Evolutionary conservation across 139 green algal genomes (phyloP), one percentile per base, ranked within the genome.

Genomic region (Astrephomene gubernaculifera): DNA sequence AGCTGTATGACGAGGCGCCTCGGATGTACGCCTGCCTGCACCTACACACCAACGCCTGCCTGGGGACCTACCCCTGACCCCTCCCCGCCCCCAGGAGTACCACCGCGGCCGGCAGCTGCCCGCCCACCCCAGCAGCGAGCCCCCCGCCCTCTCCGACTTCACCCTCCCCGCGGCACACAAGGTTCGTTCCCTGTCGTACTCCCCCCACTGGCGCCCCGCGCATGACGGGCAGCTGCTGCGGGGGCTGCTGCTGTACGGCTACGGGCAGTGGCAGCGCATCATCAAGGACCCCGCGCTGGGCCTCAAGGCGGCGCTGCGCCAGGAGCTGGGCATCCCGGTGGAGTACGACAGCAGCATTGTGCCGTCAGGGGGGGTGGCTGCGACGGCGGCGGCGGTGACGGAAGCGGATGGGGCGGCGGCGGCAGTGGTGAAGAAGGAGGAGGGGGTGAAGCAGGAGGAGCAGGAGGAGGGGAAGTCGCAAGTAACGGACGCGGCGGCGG

Each of bases 241-340:
- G 31, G 68, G 80, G 10, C 36, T 86, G 68, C 65, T 86, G 14
- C 45, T 72, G 68, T 73, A 86, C 69, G 80, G 80, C 29, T 86
- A 36, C 29, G 80, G 80, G 24, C 43, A 72, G 68, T 86, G 80
- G 80, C 65, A 79, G 65, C 63, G 38, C 27, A 39, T 75, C 63
- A 65, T 76, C 22, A 67, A 67, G 29, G 71, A 87, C 61, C 25
- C 53, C 12, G 2, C 9, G 0, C 87, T 90, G 54, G 36, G 38
- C 1, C 25, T 88, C 25, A 31, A 69, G 60, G n/a, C 45, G 29
- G 27, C 82, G 21, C 70, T 90, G 22, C 61, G 87, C 0, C 44
- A 7, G 33, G 87, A 90, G 69, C 75, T 88, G 17, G 70, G 63
- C 24, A 44, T 90, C 14, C 45, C 82, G 0, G 22, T 74, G 9